Evolutionary conservation across 2,329 filamentous ascomycete genomes (phyloP).

Genomic region (Dothideomycetes sp.): DNA sequence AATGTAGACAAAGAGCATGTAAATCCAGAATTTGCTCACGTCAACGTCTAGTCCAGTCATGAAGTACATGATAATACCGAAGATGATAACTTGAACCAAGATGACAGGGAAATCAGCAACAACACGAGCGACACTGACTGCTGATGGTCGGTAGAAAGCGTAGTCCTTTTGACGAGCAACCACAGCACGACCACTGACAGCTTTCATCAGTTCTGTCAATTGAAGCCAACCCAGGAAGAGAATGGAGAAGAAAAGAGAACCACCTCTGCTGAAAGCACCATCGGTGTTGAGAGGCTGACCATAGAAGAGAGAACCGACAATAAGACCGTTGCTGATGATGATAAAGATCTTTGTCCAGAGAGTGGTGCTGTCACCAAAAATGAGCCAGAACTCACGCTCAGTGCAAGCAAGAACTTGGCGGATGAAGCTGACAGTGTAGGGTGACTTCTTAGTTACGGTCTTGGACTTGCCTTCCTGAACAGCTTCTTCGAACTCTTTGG

Average conservation of each 20-base stretch:
- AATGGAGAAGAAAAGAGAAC: constrained; percentile 57
- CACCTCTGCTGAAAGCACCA: constrained; percentile 55
- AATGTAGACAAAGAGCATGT: constrained; percentile 55
- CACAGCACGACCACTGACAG: constrained; percentile 61
- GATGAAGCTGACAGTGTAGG: constrained; percentile 66
- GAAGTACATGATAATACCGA: constrained; percentile 58
- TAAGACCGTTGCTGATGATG: constrained; percentile 62
- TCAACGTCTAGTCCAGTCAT: constrained; percentile 50
- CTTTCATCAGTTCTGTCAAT: constrained; percentile 68
- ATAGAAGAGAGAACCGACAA: constrained; percentile 73
- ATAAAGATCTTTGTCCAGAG: constrained; percentile 74
- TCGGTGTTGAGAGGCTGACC: constrained; percentile 50
- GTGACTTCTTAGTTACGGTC: constrained; percentile 55
- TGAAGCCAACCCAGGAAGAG: constrained; percentile 63
- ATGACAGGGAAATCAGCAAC: constrained; percentile 55
- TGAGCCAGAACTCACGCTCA: constrained; percentile 67
- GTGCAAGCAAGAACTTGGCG: constrained; percentile 62
- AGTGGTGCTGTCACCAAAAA: constrained; percentile 64
- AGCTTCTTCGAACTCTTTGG: constrained; percentile 55
- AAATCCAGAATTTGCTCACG: constrained; percentile 57
- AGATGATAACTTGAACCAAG: constrained; percentile 49
- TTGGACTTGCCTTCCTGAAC: constrained; percentile 60
- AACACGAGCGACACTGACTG: constrained; percentile 53
- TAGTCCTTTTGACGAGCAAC: constrained; percentile 60
- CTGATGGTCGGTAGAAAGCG: constrained; percentile 61